These are phyloP conservation scores for Quillaja saponaria DNA, from an alignment of 306 rosid species.

Conservation along the genomic window DNA sequence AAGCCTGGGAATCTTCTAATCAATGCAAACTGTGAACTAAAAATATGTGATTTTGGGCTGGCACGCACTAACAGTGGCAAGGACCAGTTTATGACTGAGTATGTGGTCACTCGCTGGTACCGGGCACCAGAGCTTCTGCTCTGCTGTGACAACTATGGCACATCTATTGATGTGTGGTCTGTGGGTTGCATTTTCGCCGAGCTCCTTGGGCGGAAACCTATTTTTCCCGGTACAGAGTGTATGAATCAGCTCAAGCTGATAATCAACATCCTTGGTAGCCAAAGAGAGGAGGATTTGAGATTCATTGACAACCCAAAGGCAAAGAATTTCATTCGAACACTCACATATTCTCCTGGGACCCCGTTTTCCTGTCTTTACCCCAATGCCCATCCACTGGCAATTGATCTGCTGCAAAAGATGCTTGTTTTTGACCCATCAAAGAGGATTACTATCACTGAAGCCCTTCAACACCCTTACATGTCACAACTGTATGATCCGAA, in stretches of 20 bases:
- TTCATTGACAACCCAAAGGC: constrained; percentile 89
- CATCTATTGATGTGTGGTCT: constrained; percentile 95
- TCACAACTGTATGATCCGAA: constrained; percentile 76
- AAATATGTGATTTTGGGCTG: constrained; percentile 93
- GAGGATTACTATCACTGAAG: constrained; percentile 80
- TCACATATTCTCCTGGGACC: constrained; percentile 57
- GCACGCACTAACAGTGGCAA: constrained; percentile 79
- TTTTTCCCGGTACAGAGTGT: constrained; percentile 88
- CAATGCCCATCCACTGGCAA: constrained; percentile 75
- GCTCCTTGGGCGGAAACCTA: constrained; percentile 81
- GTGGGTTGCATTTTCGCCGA: constrained; percentile 94
- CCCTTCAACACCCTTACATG: constrained; percentile 93
- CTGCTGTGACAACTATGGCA: constrained; percentile 88
- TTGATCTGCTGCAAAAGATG: constrained; percentile 82
- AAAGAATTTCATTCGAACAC: constrained; percentile 64
- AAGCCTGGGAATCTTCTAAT: constrained; percentile 95
- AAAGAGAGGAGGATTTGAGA: constrained; percentile 83
- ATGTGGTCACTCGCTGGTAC: constrained; percentile 96
- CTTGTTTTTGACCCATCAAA: constrained; percentile 94
- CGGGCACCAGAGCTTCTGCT: constrained; percentile 94
- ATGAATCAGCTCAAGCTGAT: constrained; percentile 85
- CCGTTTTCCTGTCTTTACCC: constrained; percentile 75
- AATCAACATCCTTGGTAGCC: constrained; percentile 84
- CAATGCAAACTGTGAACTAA: constrained; percentile 90
- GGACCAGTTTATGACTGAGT: constrained; percentile 94